phyloP scores from a whole-genome alignment of 164 flowering plant species.

The Berberis vulgaris region DNA sequence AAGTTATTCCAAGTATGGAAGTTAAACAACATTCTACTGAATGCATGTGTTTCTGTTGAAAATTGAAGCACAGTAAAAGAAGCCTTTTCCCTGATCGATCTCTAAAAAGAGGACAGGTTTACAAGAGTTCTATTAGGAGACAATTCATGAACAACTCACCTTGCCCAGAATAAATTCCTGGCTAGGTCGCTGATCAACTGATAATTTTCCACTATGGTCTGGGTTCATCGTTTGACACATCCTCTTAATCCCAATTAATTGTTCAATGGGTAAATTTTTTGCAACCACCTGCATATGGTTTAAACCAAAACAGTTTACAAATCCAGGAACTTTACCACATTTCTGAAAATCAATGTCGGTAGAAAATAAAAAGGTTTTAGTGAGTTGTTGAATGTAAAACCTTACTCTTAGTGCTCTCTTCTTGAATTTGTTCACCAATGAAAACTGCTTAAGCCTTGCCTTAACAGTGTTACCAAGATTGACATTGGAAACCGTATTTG shows the following conservation, averaged over 20 bases:
- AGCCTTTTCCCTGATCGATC: too few species aligned
- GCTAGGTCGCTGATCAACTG: conserved; percentile 54
- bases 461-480: conserved; percentile 59
- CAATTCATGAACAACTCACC: conserved; percentile 54
- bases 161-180: conserved; percentile 68
- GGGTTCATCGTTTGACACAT: conserved; percentile 74
- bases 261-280: conserved; percentile 57
- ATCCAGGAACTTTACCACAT: not conserved
- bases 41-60: too few species aligned
- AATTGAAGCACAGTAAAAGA: too few species aligned
- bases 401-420: conserved; percentile 77
- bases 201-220: conserved; percentile 63
- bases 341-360: not conserved
- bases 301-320: too few species aligned
- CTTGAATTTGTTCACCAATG: conserved; percentile 82
- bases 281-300: conserved; percentile 51
- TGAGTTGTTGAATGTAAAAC: not conserved
- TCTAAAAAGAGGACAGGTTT: not conserved
- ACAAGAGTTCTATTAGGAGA: not conserved
- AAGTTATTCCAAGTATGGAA: not conserved
- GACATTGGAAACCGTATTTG: conserved; percentile 31
- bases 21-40: too few species aligned
- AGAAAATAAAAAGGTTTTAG: not conserved
- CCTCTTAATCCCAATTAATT: conserved; percentile 42
- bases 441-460: conserved; percentile 67